phyloP scores from a whole-genome alignment of 225 moss, liverwort and hornwort genomes.

The Rhytidiadelphus loreus region DNA sequence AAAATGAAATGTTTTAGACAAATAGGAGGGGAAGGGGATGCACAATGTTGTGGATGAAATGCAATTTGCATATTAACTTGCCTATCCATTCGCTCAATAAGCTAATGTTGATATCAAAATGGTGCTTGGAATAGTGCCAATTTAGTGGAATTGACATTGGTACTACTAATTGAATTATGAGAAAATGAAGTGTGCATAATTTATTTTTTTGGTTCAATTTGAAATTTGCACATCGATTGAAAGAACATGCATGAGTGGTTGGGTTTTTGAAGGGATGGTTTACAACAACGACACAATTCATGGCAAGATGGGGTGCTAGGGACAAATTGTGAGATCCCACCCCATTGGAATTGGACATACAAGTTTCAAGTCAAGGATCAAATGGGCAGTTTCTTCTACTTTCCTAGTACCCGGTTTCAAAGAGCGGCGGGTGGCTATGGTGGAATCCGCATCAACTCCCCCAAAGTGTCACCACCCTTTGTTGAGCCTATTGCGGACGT shows the following conservation, averaged over 20 bases:
- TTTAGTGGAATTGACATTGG: fast-evolving
- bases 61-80: not conserved
- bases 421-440: constrained; percentile 36
- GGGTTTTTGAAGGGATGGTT: constrained; percentile 22
- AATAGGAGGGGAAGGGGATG: fast-evolving
- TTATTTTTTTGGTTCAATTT: not conserved
- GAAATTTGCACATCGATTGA: not conserved
- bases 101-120: not conserved
- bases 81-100: not conserved
- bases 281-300: constrained; percentile 46
- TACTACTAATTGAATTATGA: not conserved
- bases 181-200: not conserved
- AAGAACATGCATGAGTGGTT: not conserved
- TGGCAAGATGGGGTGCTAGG: constrained; percentile 56
- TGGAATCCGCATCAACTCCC: constrained; percentile 6
- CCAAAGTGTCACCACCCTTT: constrained; percentile 21
- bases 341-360: constrained; percentile 48
- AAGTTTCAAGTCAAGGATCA: constrained; percentile 50
- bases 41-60: not conserved
- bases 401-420: constrained; percentile 35
- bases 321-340: constrained; percentile 41
- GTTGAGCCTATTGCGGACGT: not conserved
- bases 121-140: fast-evolving
- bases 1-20: not conserved
- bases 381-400: constrained; percentile 46